Percentiles rank a stretch among this genome's conserved stretches.
phyloP scores from a whole-genome alignment of 495 filamentous ascomycete genomes.

The Penicillium taxi region DNA sequence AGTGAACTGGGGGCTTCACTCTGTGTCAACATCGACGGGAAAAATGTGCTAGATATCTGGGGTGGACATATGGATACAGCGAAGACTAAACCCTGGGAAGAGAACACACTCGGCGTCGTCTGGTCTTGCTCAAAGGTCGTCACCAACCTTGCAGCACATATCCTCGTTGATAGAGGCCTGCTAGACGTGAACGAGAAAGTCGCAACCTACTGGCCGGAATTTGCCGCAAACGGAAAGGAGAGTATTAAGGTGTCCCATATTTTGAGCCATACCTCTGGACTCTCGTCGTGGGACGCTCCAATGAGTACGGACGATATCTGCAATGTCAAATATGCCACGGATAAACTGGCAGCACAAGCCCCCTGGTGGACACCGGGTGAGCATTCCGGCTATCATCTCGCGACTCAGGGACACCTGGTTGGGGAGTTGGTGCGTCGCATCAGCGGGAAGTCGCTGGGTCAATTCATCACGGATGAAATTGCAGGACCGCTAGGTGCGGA shows the following conservation, averaged over 20 bases:
- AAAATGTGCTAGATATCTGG: slow-evolving; percentile 41
- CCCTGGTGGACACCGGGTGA: slow-evolving; percentile 41
- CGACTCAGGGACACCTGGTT: slow-evolving; percentile 32
- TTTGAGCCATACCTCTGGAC: slow-evolving; percentile 31
- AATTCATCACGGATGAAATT: slow-evolving; percentile 38
- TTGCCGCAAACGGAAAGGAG: slow-evolving; percentile 34
- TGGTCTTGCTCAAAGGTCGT: slow-evolving; percentile 39
- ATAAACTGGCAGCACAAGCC: slow-evolving; percentile 27
- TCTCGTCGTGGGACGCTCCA: slow-evolving; percentile 29
- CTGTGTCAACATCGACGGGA: slow-evolving; percentile 34
- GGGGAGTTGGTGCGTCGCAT: slow-evolving; percentile 32
- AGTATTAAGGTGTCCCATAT: slow-evolving; percentile 34
- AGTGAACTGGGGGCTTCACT: slow-evolving; percentile 38
- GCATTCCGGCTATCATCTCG: slow-evolving; percentile 30
- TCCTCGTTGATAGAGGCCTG: slow-evolving; percentile 34
- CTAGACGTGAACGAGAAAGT: slow-evolving; percentile 32
- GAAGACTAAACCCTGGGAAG: slow-evolving; percentile 25
- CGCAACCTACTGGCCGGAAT: slow-evolving; percentile 41
- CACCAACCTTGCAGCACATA: slow-evolving; percentile 27
- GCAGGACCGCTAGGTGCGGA: slow-evolving; percentile 31
- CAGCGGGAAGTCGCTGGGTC: slow-evolving; percentile 27
- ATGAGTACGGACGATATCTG: slow-evolving; percentile 23
- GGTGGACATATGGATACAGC: slow-evolving; percentile 29
- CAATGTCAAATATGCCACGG: slow-evolving; percentile 20
- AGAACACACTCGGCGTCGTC: slow-evolving; percentile 33